Conservation (phyloP, 1,139 yeast species). For the Trichomonascaceae sp. region DNA sequence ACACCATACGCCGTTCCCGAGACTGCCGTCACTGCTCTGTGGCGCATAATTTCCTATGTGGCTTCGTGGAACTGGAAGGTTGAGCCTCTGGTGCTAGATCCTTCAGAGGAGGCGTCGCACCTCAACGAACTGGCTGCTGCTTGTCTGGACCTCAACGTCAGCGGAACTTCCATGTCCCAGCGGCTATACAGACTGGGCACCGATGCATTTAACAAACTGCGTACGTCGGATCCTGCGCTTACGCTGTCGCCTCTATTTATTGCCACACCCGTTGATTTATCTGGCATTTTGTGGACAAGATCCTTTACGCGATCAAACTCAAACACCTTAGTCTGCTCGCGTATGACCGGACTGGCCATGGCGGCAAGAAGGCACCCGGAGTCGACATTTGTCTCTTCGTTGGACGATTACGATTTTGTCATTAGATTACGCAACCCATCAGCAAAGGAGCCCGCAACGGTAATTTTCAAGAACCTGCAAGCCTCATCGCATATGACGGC, state of each 20-base stretch:
- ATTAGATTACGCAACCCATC: slow-evolving; percentile 40
- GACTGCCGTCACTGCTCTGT: slow-evolving; percentile 67
- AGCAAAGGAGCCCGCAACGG: slow-evolving; percentile 16
- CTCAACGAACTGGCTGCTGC: too few species aligned
- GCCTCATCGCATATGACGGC: slow-evolving; percentile 9
- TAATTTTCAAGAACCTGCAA: slow-evolving; percentile 50
- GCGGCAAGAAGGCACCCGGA: background rate
- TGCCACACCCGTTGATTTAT: slow-evolving; percentile 67
- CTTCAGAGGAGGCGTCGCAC: slow-evolving; percentile 37
- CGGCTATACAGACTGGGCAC: slow-evolving; percentile 50
- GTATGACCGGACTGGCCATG: slow-evolving; percentile 74
- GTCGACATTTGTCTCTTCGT: slow-evolving; percentile 52
- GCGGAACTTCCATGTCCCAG: slow-evolving; percentile 51
- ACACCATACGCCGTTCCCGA: slow-evolving; percentile 73
- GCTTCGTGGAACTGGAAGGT: slow-evolving; percentile 93
- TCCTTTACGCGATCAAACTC: slow-evolving; percentile 46
- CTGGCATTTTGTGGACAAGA: slow-evolving; percentile 76
- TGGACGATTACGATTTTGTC: slow-evolving; percentile 72
- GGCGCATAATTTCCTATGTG: slow-evolving; percentile 56
- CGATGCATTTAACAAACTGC: slow-evolving; percentile 48
- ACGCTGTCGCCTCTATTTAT: slow-evolving; percentile 68
- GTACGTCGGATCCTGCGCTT: slow-evolving; percentile 69
- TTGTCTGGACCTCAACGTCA: too few species aligned
- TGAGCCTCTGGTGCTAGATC: slow-evolving; percentile 65
- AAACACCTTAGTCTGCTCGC: slow-evolving; percentile 47